phyloP scores from a whole-genome alignment of 768 basidiomycete genomes.

The Boletus insuetus region DNA sequence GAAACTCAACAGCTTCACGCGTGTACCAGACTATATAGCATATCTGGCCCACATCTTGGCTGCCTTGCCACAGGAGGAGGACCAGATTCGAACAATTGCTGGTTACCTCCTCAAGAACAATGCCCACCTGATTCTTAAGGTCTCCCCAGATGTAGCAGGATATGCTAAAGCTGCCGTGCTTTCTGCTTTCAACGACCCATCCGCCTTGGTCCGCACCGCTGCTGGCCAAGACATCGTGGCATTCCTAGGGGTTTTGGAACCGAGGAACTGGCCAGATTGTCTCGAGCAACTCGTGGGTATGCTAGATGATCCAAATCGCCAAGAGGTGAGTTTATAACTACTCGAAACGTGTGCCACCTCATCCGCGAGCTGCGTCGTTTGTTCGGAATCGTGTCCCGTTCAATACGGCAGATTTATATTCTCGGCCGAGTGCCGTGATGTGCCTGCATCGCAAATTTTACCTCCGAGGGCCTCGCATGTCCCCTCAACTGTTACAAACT shows the following conservation, averaged over 20 bases:
- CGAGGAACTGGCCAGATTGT: slow-evolving; percentile 94
- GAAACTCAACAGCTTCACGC: slow-evolving; percentile 87
- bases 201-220: slow-evolving; percentile 89
- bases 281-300: slow-evolving; percentile 79
- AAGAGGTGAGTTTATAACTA: slow-evolving; percentile 69
- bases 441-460: background rate
- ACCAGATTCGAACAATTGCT: slow-evolving; percentile 91
- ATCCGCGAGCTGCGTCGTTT: slow-evolving; percentile 5
- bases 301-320: slow-evolving; percentile 75
- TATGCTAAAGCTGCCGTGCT: slow-evolving; percentile 78
- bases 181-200: slow-evolving; percentile 75
- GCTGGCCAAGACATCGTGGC: slow-evolving; percentile 91
- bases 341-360: background rate
- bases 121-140: slow-evolving; percentile 69
- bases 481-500: background rate
- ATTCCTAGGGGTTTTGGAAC: slow-evolving; percentile 84
- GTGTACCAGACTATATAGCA: slow-evolving; percentile 89
- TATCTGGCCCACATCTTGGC: slow-evolving; percentile 95
- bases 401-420: slow-evolving; percentile 1
- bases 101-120: slow-evolving; percentile 98
- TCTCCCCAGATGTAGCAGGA: slow-evolving; percentile 60
- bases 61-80: slow-evolving; percentile 76
- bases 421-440: slow-evolving; percentile 5
- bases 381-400: background rate
- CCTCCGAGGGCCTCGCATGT: slow-evolving; percentile 3